These are phyloP conservation scores for Botryotinia convoluta DNA, from an alignment of 2,329 filamentous ascomycete species.

Conservation along the genomic window DNA sequence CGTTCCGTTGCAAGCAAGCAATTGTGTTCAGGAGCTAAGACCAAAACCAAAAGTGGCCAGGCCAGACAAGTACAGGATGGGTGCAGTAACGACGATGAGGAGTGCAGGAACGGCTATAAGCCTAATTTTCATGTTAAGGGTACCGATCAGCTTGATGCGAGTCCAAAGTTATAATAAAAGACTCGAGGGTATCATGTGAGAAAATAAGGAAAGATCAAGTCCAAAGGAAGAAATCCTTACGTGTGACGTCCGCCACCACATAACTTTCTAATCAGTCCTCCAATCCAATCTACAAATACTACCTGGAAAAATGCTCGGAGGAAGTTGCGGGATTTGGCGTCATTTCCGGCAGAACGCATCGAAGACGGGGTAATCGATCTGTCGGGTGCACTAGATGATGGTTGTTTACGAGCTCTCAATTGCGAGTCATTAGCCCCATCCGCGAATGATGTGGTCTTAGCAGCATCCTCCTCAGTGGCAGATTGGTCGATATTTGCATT, in stretches of 20 bases:
- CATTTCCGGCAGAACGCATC: conserved; percentile 30
- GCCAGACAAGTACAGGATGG: conserved; percentile 31
- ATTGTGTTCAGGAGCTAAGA: conserved; percentile 38
- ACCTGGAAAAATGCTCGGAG: conserved; percentile 38
- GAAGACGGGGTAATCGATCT: conserved; percentile 35
- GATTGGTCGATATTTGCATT: conserved; percentile 9
- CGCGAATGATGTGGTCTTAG: conserved; percentile 29
- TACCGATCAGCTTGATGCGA: conserved; percentile 17
- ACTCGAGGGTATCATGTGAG: conserved; percentile 14
- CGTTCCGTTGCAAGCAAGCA: conserved; percentile 48
- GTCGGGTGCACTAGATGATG: conserved; percentile 25
- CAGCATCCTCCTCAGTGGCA: conserved; percentile 22
- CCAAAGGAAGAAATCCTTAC: conserved; percentile 30
- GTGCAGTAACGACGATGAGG: conserved; percentile 29
- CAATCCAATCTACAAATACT: conserved; percentile 41
- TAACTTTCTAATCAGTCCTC: conserved; percentile 35
- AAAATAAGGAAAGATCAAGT: conserved; percentile 12
- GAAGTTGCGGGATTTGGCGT: conserved; percentile 32
- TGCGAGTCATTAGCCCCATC: conserved; percentile 25
- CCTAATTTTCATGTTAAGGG: conserved; percentile 26
- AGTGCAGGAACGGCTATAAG: conserved; percentile 31
- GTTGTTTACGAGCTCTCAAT: conserved; percentile 30
- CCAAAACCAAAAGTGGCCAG: conserved; percentile 14
- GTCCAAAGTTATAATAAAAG: conserved; percentile 4
- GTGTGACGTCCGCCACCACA: conserved; percentile 34